Percentiles rank a stretch among this genome's conserved stretches.
Conservation (phyloP, 805 yeast species). For the Candida ulmi region DNA sequence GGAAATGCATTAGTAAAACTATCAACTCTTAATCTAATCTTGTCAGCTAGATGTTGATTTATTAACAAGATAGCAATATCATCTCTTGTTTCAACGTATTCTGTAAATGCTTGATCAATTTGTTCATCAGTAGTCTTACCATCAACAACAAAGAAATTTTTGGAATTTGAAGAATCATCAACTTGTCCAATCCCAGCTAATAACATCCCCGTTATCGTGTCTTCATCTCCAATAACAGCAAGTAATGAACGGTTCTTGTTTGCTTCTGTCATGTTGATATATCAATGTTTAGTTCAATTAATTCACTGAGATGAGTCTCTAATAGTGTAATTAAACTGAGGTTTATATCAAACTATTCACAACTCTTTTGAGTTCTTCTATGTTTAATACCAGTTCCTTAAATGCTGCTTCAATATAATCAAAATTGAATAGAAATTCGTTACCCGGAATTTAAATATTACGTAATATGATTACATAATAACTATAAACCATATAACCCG, state of each 20-base stretch:
- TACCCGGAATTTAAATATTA: no score
- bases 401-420: no score
- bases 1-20: slow-evolving; percentile 88
- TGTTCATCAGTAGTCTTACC: slow-evolving; percentile 74
- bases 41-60: slow-evolving; percentile 92
- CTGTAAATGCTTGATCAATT: slow-evolving; percentile 67
- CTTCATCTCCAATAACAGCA: slow-evolving; percentile 97
- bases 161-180: slow-evolving; percentile 43
- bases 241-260: slow-evolving; percentile 71
- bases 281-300: not conserved
- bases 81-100: slow-evolving; percentile 66
- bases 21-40: slow-evolving; percentile 78
- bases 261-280: slow-evolving; percentile 24
- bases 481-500: no score
- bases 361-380: no score
- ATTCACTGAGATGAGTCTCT: no score
- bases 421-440: no score
- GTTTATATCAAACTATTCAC: no score
- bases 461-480: no score
- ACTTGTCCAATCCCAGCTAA: slow-evolving; percentile 95
- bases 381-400: no score
- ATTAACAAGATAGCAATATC: slow-evolving; percentile 91
- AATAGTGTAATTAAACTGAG: no score
- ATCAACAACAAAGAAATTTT: slow-evolving; percentile 78
- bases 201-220: slow-evolving; percentile 91